Percentiles rank a stretch among this genome's conserved stretches.
Evolutionary conservation across 2,329 filamentous ascomycete species (phyloP).

Genomic region (Verticillium dahliae): DNA sequence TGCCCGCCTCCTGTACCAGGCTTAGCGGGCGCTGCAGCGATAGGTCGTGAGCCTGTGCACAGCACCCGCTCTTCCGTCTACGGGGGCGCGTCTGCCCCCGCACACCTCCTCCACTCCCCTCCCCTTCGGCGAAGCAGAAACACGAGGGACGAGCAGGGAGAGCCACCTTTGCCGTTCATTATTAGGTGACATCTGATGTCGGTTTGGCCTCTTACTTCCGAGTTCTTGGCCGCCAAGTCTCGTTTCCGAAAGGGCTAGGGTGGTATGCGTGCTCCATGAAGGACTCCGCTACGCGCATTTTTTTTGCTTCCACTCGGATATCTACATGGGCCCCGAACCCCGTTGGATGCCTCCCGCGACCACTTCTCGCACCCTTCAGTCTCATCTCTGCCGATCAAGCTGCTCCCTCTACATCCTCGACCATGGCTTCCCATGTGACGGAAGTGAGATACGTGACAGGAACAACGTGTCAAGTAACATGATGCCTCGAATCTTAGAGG

Average conservation of each 20-base stretch:
- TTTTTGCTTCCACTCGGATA: not conserved
- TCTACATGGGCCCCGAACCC: not conserved
- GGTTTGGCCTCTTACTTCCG: not conserved
- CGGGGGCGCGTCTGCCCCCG: not conserved
- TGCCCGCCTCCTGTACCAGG: not conserved
- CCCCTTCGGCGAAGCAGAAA: not conserved
- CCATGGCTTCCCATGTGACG: not conserved
- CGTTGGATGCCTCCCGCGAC: not conserved
- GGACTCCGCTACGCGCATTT: not conserved
- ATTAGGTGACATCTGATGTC: not conserved
- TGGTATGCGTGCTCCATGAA: too few species aligned
- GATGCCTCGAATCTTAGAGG: not conserved
- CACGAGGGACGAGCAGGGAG: not conserved
- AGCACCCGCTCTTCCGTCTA: not conserved
- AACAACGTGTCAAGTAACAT: not conserved
- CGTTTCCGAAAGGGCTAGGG: too few species aligned
- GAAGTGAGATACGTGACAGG: not conserved
- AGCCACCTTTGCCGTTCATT: not conserved
- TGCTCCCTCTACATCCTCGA: not conserved
- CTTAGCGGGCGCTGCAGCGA: not conserved
- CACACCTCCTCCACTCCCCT: not conserved
- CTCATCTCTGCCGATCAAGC: not conserved
- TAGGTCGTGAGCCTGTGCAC: not conserved
- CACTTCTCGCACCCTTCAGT: not conserved
- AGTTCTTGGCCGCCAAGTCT: too few species aligned